phyloP scores from a whole-genome alignment of 768 basidiomycete genomes.

The Sistotremastrum suecicum region DNA sequence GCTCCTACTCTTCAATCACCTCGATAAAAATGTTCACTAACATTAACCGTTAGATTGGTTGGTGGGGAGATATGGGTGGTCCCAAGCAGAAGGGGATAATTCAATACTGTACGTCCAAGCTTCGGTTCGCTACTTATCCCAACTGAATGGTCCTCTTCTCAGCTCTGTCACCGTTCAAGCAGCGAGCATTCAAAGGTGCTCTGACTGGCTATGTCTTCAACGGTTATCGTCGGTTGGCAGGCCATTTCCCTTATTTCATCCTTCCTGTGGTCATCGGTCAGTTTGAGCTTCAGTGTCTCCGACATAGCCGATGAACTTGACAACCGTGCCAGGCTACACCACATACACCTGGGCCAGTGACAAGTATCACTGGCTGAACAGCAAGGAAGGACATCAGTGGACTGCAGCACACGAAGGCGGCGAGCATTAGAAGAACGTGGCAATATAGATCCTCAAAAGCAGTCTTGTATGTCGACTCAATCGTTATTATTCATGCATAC shows the following conservation, averaged over 20 bases:
- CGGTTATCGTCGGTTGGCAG: constrained; percentile 63
- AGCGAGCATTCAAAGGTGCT: constrained; percentile 57
- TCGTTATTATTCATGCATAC: no score
- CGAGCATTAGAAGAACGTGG: no score
- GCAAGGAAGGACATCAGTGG: constrained; percentile 56
- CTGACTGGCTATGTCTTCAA: constrained; percentile 73
- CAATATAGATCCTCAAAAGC: no score
- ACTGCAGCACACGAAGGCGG: no score
- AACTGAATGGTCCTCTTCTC: constrained; percentile 1
- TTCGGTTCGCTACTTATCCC: neutral
- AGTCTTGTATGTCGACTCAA: no score
- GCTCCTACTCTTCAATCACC: neutral
- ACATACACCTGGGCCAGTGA: constrained; percentile 70
- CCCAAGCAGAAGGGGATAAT: constrained; percentile 65
- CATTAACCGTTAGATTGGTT: constrained; percentile 42
- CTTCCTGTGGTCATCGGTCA: constrained; percentile 66
- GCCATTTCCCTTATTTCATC: constrained; percentile 64
- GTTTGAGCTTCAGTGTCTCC: constrained; percentile 16
- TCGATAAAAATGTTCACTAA: neutral
- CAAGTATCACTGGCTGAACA: constrained; percentile 52
- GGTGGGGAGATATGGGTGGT: constrained; percentile 77
- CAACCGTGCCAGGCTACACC: constrained; percentile 42
- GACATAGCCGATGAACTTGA: neutral
- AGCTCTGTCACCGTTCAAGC: constrained; percentile 79
- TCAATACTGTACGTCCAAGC: constrained; percentile 55